phyloP scores from a whole-genome alignment of 495 filamentous ascomycete genomes.

The Podospora pseudopauciseta region DNA sequence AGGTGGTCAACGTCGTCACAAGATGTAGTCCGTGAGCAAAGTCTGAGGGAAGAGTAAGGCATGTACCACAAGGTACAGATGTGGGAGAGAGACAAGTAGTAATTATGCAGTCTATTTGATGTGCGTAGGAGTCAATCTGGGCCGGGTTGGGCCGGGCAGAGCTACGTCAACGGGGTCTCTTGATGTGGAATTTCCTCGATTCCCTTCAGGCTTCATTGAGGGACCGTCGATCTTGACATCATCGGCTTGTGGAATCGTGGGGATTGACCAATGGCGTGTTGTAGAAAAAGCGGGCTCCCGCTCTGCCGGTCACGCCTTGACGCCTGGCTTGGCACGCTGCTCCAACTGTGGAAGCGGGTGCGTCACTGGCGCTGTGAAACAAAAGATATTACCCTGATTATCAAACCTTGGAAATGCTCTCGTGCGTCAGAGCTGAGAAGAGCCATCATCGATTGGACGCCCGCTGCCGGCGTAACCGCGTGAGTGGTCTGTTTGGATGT shows the following conservation, averaged over 20 bases:
- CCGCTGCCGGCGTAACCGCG: not conserved
- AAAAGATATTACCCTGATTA: not conserved
- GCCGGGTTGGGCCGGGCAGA: not conserved
- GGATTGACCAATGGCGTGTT: conserved; percentile 13
- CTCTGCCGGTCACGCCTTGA: not conserved
- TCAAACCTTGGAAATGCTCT: not conserved
- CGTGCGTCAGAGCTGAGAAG: not conserved
- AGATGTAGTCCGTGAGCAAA: not conserved
- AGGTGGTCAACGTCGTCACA: not conserved
- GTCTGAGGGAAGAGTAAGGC: not conserved
- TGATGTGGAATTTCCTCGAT: conserved; percentile 7
- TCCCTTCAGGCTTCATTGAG: not conserved
- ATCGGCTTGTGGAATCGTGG: conserved; percentile 1
- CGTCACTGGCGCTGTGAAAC: conserved; percentile 6
- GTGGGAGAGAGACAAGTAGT: not conserved
- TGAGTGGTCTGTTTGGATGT: not conserved
- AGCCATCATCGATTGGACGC: not conserved
- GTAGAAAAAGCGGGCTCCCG: not conserved
- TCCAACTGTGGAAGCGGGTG: conserved; percentile 1
- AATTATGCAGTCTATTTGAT: not conserved
- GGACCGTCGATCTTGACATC: conserved; percentile 15
- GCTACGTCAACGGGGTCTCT: not conserved
- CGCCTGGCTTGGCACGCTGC: conserved; percentile 11
- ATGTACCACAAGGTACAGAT: not conserved
- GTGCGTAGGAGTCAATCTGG: not conserved